Evolutionary conservation across 1,284 basidiomycete species (phyloP).

Genomic region (Hortiboletus rubellus): DNA sequence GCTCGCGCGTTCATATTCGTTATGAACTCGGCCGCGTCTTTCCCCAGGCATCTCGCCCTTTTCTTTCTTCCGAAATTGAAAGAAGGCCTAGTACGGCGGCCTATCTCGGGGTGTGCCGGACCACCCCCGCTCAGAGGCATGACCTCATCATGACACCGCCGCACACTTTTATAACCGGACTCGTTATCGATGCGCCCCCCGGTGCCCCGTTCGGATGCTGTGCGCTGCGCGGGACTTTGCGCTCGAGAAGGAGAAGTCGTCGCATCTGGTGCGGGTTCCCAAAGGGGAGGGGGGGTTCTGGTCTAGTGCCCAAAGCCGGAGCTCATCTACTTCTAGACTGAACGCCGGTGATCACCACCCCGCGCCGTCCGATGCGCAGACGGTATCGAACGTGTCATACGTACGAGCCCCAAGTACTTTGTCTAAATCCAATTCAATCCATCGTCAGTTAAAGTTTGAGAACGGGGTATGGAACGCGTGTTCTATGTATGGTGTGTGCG

Average conservation of each 20-base stretch:
- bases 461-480: conserved; percentile 1
- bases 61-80: conserved; percentile 1
- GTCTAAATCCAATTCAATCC: background rate
- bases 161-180: background rate
- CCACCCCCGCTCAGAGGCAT: background rate
- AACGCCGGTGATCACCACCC: background rate
- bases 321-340: too few species aligned
- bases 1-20: background rate
- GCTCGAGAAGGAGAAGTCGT: too few species aligned
- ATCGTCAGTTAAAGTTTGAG: background rate
- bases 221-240: background rate
- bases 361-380: background rate
- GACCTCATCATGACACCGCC: background rate
- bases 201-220: background rate
- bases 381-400: background rate
- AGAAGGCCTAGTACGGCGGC: background rate
- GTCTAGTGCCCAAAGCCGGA: background rate
- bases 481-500: background rate
- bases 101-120: too few species aligned
- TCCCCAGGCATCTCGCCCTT: too few species aligned
- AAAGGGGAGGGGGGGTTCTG: background rate
- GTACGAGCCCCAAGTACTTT: background rate
- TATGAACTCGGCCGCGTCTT: too few species aligned
- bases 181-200: background rate
- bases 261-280: background rate